A percentile compares a stretch with the other conserved stretches of the same genome.
Conservation (phyloP, 164 flowering plant genomes). For the Nymphaea thermarum region DNA sequence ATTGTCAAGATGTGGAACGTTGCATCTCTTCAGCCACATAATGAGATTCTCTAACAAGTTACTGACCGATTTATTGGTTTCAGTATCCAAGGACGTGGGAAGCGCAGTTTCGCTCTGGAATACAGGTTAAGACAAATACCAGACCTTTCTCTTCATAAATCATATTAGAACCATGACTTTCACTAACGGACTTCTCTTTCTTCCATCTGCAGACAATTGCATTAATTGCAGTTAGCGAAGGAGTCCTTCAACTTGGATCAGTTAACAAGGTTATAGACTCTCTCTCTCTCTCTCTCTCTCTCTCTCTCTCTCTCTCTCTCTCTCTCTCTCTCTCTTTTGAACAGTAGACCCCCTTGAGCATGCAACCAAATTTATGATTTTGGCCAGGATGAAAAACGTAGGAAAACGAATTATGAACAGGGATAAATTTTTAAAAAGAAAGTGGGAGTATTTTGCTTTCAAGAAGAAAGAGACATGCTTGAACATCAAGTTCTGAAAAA, state of each 20-base stretch:
- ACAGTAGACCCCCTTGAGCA: not conserved
- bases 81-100: slow-evolving; percentile 71
- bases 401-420: too few species aligned
- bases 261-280: slow-evolving; percentile 44
- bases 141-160: not conserved
- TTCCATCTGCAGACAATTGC: slow-evolving; percentile 68
- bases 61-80: not conserved
- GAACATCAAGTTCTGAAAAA: too few species aligned
- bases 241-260: slow-evolving; percentile 75
- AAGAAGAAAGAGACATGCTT: too few species aligned
- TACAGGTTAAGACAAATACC: slow-evolving; percentile 43
- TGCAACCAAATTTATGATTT: not conserved
- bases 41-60: too few species aligned
- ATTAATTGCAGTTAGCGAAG: slow-evolving; percentile 86
- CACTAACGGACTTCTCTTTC: not conserved
- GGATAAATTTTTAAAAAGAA: too few species aligned
- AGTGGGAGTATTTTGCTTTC: too few species aligned
- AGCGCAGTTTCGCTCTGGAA: slow-evolving; percentile 91
- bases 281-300: slow-evolving; percentile 6
- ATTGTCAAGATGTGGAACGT: too few species aligned
- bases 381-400: not conserved
- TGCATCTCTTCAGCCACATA: too few species aligned
- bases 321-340: slow-evolving; percentile 3
- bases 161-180: not conserved
- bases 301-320: slow-evolving; percentile 15